phyloP scores from a whole-genome alignment of 768 basidiomycete species.

The Boletellus emodensis region DNA sequence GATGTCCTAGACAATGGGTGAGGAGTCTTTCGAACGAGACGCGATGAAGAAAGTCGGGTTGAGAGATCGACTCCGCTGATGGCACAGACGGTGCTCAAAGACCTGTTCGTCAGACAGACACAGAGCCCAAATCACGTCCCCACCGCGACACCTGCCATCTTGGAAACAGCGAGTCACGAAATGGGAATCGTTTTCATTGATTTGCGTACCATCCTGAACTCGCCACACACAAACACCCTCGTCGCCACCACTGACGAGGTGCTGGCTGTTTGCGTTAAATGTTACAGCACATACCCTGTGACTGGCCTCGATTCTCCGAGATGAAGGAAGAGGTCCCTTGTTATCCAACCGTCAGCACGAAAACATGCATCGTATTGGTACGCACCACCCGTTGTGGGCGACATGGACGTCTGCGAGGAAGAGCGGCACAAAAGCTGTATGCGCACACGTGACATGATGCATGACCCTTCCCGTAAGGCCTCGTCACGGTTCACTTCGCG shows the following conservation, averaged over 20 bases:
- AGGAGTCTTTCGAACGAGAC: neutral
- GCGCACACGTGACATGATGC: too few relatives aligned
- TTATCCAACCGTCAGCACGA: too few relatives aligned
- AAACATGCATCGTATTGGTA: too few relatives aligned
- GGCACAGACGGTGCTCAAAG: too few relatives aligned
- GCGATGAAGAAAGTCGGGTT: neutral
- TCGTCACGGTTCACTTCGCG: too few relatives aligned
- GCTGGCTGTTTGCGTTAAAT: neutral
- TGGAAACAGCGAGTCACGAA: neutral
- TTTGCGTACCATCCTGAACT: neutral
- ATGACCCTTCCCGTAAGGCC: too few relatives aligned
- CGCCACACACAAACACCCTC: neutral
- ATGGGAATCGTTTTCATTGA: neutral
- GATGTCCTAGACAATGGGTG: neutral
- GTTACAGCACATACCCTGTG: neutral
- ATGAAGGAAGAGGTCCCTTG: too few relatives aligned
- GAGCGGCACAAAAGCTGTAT: too few relatives aligned
- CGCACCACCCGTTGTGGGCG: too few relatives aligned
- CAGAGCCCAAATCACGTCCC: neutral
- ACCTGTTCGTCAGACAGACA: neutral
- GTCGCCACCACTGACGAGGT: neutral
- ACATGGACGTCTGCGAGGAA: too few relatives aligned
- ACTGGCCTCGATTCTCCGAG: too few relatives aligned
- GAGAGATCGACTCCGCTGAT: constrained; percentile 1
- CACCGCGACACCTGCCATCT: constrained; percentile 2